Percentiles rank a stretch among this genome's conserved stretches.
phyloP scores from a whole-genome alignment of 306 rosid species.

The Trifolium subterraneum region DNA sequence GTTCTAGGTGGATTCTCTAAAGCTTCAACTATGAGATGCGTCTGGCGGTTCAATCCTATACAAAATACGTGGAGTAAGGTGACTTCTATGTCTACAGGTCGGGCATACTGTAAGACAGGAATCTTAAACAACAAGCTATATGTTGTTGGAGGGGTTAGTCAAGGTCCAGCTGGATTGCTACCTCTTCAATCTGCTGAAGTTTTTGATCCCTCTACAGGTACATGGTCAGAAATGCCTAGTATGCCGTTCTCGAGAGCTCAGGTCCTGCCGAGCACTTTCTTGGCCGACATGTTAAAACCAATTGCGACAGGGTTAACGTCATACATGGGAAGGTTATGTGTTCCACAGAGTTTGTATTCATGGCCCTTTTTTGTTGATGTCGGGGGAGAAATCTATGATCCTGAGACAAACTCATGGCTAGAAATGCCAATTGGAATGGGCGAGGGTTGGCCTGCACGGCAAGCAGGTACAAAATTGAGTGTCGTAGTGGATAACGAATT shows the following conservation, averaged over 20 bases:
- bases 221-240: conserved; percentile 80
- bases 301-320: conserved; percentile 90
- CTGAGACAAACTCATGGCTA: conserved; percentile 77
- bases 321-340: conserved; percentile 84
- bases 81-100: conserved; percentile 75
- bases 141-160: conserved; percentile 95
- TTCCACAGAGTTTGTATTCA: conserved; percentile 86
- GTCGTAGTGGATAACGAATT: conserved; percentile 84
- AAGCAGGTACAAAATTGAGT: conserved; percentile 87
- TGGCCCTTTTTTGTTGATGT: conserved; percentile 98
- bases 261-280: conserved; percentile 73
- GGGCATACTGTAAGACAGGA: conserved; percentile 92
- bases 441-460: conserved; percentile 96
- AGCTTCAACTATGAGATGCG: conserved; percentile 78
- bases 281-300: conserved; percentile 90
- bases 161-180: conserved; percentile 74
- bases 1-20: conserved; percentile 91
- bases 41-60: conserved; percentile 78
- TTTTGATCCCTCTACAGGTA: conserved; percentile 71
- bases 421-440: conserved; percentile 98
- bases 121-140: conserved; percentile 83
- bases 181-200: conserved; percentile 97
- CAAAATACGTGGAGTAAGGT: conserved; percentile 74
- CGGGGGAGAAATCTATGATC: conserved; percentile 95
- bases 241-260: conserved; percentile 96